phyloP scores from a whole-genome alignment of 768 basidiomycete genomes.

The Lactifluus volemus region DNA sequence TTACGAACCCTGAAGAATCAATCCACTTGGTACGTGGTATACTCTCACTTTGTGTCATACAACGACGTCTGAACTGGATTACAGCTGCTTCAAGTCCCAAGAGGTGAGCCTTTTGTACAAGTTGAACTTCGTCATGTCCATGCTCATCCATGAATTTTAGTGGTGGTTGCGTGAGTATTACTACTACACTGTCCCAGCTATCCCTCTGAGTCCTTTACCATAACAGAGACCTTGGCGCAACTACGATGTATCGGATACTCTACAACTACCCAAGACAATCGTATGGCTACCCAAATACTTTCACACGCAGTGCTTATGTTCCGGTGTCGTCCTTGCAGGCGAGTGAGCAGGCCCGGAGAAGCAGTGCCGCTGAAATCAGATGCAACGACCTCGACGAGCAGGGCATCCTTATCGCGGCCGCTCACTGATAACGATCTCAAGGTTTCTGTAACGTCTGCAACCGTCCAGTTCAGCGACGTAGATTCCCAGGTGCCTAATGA shows the following conservation, averaged over 20 bases:
- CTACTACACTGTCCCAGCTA: background rate
- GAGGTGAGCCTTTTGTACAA: background rate
- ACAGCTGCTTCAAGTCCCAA: constrained; percentile 1
- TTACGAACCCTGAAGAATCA: background rate
- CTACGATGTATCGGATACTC: background rate
- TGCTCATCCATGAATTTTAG: background rate
- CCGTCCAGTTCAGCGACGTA: background rate
- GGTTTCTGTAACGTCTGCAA: background rate
- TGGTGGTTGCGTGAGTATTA: background rate
- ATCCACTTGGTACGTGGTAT: background rate
- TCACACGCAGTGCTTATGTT: no score
- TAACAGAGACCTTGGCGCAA: background rate
- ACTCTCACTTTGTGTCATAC: background rate
- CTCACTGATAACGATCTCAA: background rate
- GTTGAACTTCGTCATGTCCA: background rate
- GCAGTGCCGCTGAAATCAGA: background rate
- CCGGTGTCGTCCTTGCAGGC: background rate
- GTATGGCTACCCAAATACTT: background rate
- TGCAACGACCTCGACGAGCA: background rate
- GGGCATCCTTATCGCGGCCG: background rate
- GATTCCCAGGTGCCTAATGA: background rate
- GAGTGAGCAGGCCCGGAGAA: background rate
- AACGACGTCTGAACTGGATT: background rate
- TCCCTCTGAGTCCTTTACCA: background rate
- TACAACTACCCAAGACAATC: background rate